Evolutionary conservation across 768 basidiomycete genomes (phyloP), one percentile per base, ranked within the genome.

Genomic region (Hirschioporus abietinus): DNA sequence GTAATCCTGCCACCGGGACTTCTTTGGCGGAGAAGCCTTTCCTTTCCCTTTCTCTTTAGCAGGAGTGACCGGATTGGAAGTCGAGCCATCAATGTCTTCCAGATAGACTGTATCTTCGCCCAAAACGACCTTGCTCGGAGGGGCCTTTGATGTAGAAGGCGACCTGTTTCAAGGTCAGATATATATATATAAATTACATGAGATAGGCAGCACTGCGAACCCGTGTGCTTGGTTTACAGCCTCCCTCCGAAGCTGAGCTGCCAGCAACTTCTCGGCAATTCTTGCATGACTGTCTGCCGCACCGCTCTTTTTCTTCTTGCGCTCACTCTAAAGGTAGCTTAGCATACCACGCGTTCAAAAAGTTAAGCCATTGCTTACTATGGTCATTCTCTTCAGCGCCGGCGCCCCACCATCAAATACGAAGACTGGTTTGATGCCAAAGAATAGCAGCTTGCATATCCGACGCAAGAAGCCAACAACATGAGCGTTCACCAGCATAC

Each of bases 371-470:
- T n/a, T 18, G 78, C 91, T 66, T 71, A 95, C 96, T 70, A 99
- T 89, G 2, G 97, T 99, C 63, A 84, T 82, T 72, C 89, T 85
- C 80, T 99, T 99, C 72, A 99, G 76, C 12, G 80, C 85, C 2
- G 97, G 97, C 2, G 96, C 97, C 35, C 95, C 96, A 24, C 97
- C 97, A 76, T 99, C 97, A 73, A 99, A 99, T 15, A 99, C 96
- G 73, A 99, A 99, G 36, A 99, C 96, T 0, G 97, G 97, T 75
- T 93, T 96, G 75, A 99, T 96, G 15, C 97, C 97, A 74, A 97
- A 95, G 78, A 96, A 99, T 58, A 99, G 78, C 34, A 99, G 83
- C 77, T 99, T 99, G 77, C 89, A 88, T 66, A 99, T 97, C 1
- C 97, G 86, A 34, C 96, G 84, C 59, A 93, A 79, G 76, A 93